phyloP scores from a whole-genome alignment of 441 rosid species.

The Raphanus hybrid region DNA sequence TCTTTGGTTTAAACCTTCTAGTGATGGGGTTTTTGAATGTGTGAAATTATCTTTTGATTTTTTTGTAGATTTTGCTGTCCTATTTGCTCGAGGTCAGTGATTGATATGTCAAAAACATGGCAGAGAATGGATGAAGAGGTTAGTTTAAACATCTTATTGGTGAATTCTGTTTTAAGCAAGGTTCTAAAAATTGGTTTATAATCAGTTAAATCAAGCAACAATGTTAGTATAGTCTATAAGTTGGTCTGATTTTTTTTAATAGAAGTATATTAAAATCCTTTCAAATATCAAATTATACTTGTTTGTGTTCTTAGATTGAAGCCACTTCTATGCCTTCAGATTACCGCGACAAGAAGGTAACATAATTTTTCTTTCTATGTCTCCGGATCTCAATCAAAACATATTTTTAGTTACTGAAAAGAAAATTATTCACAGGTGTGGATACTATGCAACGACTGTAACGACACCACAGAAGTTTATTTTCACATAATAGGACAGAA shows the following conservation, averaged over 20 bases:
- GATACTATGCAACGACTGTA: slow-evolving; percentile 97
- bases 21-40: slow-evolving; percentile 13
- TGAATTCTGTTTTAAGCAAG: not conserved
- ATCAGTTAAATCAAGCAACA: not conserved
- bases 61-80: slow-evolving; percentile 80
- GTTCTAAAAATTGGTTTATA: not conserved
- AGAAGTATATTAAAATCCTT: no score
- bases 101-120: slow-evolving; percentile 90
- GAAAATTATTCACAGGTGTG: slow-evolving; percentile 66
- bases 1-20: slow-evolving; percentile 19
- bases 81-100: slow-evolving; percentile 85
- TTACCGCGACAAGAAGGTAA: slow-evolving; percentile 80
- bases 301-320: slow-evolving; percentile 60
- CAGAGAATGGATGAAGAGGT: slow-evolving; percentile 91
- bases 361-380: slow-evolving; percentile 10
- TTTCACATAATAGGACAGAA: slow-evolving; percentile 93
- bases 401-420: slow-evolving; percentile 18
- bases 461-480: slow-evolving; percentile 87
- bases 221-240: not conserved
- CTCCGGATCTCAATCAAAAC: no score
- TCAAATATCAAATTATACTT: not conserved
- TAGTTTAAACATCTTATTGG: slow-evolving; percentile 16
- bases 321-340: slow-evolving; percentile 89
- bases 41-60: not conserved
- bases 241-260: no score